Evolutionary conservation across 495 filamentous ascomycete species (phyloP).

Genomic region (Penicillium ucsense): DNA sequence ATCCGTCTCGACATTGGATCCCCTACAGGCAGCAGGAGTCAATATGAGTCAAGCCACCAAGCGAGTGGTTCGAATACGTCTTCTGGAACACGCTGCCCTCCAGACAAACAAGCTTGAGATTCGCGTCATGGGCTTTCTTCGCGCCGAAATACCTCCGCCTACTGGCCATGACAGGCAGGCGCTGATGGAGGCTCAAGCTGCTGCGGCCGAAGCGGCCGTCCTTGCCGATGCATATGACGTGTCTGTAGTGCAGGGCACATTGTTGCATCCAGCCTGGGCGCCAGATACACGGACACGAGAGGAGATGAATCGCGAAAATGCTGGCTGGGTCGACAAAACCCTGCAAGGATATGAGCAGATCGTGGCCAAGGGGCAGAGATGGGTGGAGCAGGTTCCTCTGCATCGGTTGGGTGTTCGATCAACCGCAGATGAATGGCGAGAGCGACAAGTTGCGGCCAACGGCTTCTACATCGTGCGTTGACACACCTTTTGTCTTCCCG

Average conservation of each 20-base stretch:
- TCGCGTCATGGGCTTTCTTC: constrained; percentile 43
- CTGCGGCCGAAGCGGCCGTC: constrained; percentile 28
- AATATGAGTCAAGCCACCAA: constrained; percentile 30
- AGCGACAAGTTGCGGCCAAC: constrained; percentile 27
- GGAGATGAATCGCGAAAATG: constrained; percentile 14
- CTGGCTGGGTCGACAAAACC: constrained; percentile 21
- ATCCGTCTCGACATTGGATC: constrained; percentile 30
- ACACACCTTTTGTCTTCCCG: background rate
- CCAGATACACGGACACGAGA: constrained; percentile 18
- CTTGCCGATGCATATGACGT: constrained; percentile 40
- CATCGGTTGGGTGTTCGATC: constrained; percentile 47
- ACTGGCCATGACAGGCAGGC: constrained; percentile 15
- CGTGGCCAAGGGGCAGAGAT: constrained; percentile 34
- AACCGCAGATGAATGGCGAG: constrained; percentile 35
- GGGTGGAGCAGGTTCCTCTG: constrained; percentile 43
- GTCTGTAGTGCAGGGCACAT: constrained; percentile 35
- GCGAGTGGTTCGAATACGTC: constrained; percentile 34
- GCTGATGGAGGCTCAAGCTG: constrained; percentile 20
- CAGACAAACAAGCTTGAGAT: constrained; percentile 34
- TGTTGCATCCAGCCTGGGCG: constrained; percentile 46
- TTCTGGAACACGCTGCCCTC: constrained; percentile 32
- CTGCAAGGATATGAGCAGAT: constrained; percentile 30
- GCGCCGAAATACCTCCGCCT: constrained; percentile 19
- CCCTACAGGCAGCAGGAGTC: constrained; percentile 25
- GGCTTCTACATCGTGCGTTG: constrained; percentile 34